A percentile compares a stretch with the other conserved stretches of the same genome.
phyloP scores from a whole-genome alignment of 2,329 filamentous ascomycete genomes.

The Colletotrichum scovillei region DNA sequence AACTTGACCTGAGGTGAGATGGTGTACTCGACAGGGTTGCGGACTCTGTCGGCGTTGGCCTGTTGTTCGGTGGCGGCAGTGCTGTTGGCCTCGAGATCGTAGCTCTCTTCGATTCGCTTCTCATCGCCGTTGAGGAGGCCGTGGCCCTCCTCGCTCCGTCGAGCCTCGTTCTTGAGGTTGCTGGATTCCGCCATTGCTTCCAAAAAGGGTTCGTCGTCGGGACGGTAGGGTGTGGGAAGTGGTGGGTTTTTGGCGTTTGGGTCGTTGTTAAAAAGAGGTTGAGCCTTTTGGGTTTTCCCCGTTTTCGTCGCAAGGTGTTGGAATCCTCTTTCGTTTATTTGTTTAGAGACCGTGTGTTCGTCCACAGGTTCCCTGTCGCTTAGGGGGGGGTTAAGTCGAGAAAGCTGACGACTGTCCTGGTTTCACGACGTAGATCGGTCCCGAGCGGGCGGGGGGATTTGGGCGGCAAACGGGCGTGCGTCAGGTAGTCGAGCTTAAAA shows the following conservation, averaged over 20 bases:
- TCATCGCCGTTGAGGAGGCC: slow-evolving; percentile 37
- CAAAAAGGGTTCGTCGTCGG: background rate
- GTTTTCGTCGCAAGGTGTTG: slow-evolving; percentile 18
- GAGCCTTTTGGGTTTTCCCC: background rate
- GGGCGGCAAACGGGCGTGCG: slow-evolving; percentile 23
- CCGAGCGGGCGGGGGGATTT: slow-evolving; percentile 26
- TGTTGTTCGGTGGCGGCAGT: slow-evolving; percentile 24
- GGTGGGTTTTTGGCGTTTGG: background rate
- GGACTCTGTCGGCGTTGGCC: slow-evolving; percentile 20
- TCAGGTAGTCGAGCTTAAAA: slow-evolving; percentile 26
- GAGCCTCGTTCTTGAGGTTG: slow-evolving; percentile 35
- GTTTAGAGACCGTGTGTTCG: slow-evolving; percentile 24
- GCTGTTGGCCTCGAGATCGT: slow-evolving; percentile 35
- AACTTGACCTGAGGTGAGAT: slow-evolving; percentile 59
- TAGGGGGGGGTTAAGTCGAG: slow-evolving; percentile 5
- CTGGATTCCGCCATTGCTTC: slow-evolving; percentile 37
- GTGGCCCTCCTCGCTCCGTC: slow-evolving; percentile 36
- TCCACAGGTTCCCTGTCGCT: slow-evolving; percentile 10
- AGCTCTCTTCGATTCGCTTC: slow-evolving; percentile 35
- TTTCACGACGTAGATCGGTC: slow-evolving; percentile 33
- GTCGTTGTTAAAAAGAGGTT: background rate
- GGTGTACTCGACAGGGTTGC: slow-evolving; percentile 51
- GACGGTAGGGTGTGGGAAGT: background rate
- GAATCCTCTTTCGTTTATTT: slow-evolving; percentile 19
- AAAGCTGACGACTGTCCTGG: slow-evolving; percentile 26